Evolutionary conservation across 495 filamentous ascomycete species (phyloP).

Genomic region (Podospora australis): DNA sequence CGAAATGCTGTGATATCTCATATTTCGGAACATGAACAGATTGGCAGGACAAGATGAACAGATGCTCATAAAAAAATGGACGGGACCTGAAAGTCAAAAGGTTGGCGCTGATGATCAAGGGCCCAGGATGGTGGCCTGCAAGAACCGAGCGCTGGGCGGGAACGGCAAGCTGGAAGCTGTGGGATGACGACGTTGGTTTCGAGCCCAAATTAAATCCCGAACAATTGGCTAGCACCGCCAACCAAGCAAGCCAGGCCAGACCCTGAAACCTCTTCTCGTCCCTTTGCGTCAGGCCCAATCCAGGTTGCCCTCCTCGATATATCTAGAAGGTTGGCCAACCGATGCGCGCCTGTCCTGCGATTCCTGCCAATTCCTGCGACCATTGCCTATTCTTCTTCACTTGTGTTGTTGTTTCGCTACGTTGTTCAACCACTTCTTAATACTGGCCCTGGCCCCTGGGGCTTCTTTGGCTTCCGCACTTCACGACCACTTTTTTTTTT

Average conservation of each 20-base stretch:
- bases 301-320: background rate
- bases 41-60: too few relatives aligned
- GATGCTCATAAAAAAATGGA: too few relatives aligned
- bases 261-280: conserved; percentile 29
- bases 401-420: background rate
- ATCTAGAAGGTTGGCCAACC: background rate
- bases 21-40: too few relatives aligned
- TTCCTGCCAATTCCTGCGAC: conserved; percentile 5
- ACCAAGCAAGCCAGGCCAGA: conserved; percentile 24
- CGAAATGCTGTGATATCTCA: too few relatives aligned
- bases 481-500: too few relatives aligned
- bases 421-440: conserved; percentile 2
- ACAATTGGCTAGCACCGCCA: conserved; percentile 26
- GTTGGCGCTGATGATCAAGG: too few relatives aligned
- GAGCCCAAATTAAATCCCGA: conserved; percentile 23
- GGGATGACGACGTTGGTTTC: conserved; percentile 44
- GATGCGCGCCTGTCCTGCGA: too few relatives aligned
- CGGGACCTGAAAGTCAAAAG: too few relatives aligned
- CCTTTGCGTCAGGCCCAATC: background rate
- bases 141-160: too few relatives aligned
- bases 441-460: conserved; percentile 3
- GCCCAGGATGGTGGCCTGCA: too few relatives aligned
- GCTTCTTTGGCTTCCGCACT: background rate
- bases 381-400: background rate
- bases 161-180: too few relatives aligned